These are phyloP conservation scores for Podila clonocystis DNA, from an alignment of 192 early-diverging fungal genomes.

Conservation along the genomic window DNA sequence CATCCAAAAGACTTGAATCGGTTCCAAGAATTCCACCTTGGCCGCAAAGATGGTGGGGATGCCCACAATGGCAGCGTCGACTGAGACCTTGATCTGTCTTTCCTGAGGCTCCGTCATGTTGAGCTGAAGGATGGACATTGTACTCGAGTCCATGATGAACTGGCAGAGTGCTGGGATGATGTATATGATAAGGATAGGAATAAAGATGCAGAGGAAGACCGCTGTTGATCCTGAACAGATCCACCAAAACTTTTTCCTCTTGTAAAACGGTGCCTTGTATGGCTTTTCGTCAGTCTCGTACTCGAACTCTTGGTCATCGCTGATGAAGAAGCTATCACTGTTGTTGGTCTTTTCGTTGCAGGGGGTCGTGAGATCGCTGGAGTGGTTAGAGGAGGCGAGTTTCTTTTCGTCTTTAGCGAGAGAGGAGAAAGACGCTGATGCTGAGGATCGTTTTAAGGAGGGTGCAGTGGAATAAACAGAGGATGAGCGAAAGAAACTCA, in stretches of 20 bases:
- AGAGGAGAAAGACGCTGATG: too few relatives aligned
- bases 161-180: conserved; percentile 61
- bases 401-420: too few relatives aligned
- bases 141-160: conserved; percentile 52
- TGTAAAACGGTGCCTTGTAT: conserved; percentile 52
- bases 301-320: conserved; percentile 9
- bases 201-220: conserved; percentile 51
- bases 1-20: conserved; percentile 51
- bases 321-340: too few relatives aligned
- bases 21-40: conserved; percentile 52
- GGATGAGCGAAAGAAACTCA: too few relatives aligned
- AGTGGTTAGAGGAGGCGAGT: too few relatives aligned
- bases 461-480: too few relatives aligned
- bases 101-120: conserved; percentile 51
- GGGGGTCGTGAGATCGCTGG: too few relatives aligned
- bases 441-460: too few relatives aligned
- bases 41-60: conserved; percentile 61
- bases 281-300: conserved; percentile 28
- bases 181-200: conserved; percentile 59
- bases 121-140: conserved; percentile 40
- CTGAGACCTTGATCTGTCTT: conserved; percentile 24
- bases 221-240: conserved; percentile 49
- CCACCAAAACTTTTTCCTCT: conserved; percentile 56
- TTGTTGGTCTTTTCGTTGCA: too few relatives aligned
- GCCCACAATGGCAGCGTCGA: conserved; percentile 31